Percentiles rank a stretch among this genome's conserved stretches.
These are phyloP conservation scores for Eucalyptus curtisii DNA, from an alignment of 345 rosid species.

Conservation along the genomic window DNA sequence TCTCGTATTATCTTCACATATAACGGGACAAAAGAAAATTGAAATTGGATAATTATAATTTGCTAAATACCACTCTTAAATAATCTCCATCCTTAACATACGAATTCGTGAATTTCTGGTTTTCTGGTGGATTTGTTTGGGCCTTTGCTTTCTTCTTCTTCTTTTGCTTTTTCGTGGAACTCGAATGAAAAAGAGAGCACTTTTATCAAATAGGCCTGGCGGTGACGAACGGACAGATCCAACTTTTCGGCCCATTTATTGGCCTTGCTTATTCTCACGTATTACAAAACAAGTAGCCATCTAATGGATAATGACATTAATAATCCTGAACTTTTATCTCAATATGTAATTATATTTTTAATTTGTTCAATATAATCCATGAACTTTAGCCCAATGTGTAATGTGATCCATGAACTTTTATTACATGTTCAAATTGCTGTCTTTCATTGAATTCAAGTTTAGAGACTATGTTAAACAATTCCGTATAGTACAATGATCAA, in stretches of 20 bases:
- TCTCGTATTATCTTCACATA: background rate
- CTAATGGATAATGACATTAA: too few species aligned
- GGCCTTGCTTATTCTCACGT: background rate
- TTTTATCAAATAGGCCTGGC: background rate
- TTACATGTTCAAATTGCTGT: fast-evolving
- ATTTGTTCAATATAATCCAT: fast-evolving
- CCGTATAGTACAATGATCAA: too few species aligned
- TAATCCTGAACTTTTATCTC: too few species aligned
- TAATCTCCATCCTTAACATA: background rate
- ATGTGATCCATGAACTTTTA: too few species aligned
- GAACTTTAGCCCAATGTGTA: fast-evolving
- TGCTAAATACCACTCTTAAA: background rate
- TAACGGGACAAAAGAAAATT: too few species aligned
- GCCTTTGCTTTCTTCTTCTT: background rate
- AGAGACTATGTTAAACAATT: too few species aligned
- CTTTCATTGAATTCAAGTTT: too few species aligned
- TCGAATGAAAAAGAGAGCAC: background rate
- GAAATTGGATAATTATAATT: too few species aligned
- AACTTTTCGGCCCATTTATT: background rate
- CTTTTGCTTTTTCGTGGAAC: background rate
- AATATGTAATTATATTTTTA: too few species aligned
- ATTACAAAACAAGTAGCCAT: background rate
- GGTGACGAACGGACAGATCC: background rate
- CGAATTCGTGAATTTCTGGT: background rate
- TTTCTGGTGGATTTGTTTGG: background rate